Base-by-base conservation (phyloP, 2,329 filamentous ascomycete genomes). In the Coniochaeta sp. region DNA sequence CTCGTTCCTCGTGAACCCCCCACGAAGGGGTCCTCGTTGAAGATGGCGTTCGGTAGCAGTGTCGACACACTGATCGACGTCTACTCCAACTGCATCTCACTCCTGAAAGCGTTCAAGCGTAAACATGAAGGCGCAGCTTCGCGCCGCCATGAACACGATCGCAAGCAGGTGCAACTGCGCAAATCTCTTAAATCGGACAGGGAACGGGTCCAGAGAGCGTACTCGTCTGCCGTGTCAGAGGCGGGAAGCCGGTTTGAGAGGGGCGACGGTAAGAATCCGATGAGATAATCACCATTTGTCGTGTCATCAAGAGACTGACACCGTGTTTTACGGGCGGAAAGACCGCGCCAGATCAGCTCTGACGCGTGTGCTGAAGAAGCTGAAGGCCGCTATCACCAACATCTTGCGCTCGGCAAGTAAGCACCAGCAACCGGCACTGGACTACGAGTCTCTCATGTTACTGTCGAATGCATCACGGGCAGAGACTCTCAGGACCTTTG, bases 401-500 rank as follows among this genome's bases (percentile, higher is more conserved):
- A 67, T 79, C 6, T 66, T 79, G 57, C 67, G 69, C n/a, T 64
- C 72, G 42, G 73, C 72, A 17, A 72, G 67, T 60, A 70, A 68
- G 36, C 66, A 69, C 17, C 67, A 71, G 52, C 65, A 66, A 38
- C 72, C 71, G 1, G 65, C 65, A 30, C 65, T 81, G 47, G 77
- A 81, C 67, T 81, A 79, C 62, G 72, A 74, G 28, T 77, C 77
- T 2, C 72, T 84, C 30, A 69, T 77, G 61, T 73, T 75, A 6
- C 65, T 83, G 30, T 83, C 80, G 3, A 77, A 76, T 60, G 68
- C 74, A 3, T 81, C 79, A 0, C 73, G 79, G 28, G 61, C 73
- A n/a, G 77, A 81, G 57, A 78, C 80, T 1, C 74, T 83, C 61
- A 72, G 72, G 59, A 73, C 80, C 8, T 82, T 84, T 59, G 74